Conservation (phyloP, 1,284 basidiomycete species). For the Fomes fomentarius region DNA sequence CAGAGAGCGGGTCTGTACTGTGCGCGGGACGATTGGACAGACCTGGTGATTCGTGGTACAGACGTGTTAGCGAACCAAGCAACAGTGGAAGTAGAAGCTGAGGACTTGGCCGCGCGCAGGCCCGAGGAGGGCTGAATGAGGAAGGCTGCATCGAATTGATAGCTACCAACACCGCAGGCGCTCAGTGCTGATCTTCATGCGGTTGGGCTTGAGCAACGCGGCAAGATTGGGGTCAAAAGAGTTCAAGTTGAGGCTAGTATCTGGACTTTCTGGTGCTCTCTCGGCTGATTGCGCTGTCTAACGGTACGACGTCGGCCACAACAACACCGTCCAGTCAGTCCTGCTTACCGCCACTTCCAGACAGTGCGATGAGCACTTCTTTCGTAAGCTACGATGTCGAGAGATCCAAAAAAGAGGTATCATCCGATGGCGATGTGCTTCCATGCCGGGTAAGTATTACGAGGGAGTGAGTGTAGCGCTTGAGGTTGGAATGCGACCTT, state of each 20-base stretch:
- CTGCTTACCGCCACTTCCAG: constrained; percentile 42
- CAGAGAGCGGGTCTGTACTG: constrained; percentile 10
- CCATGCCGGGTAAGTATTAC: constrained; percentile 22
- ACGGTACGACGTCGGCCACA: constrained; percentile 40
- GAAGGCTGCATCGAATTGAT: constrained; percentile 18
- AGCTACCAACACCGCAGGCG: constrained; percentile 19
- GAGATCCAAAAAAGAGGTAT: constrained; percentile 55
- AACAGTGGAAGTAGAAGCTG: background rate
- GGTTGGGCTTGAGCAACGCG: constrained; percentile 60
- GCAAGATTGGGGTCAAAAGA: constrained; percentile 64
- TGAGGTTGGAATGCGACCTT: constrained; percentile 20
- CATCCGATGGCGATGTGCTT: constrained; percentile 32
- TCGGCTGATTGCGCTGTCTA: constrained; percentile 14
- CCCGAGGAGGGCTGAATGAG: constrained; percentile 10
- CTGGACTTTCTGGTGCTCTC: constrained; percentile 30
- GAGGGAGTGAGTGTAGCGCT: constrained; percentile 15
- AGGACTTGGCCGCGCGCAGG: constrained; percentile 2
- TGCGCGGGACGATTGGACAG: constrained; percentile 34
- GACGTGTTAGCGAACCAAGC: constrained; percentile 25
- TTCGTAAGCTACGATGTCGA: constrained; percentile 56
- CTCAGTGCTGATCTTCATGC: constrained; percentile 17
- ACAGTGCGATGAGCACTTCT: constrained; percentile 62
- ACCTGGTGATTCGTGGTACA: constrained; percentile 42
- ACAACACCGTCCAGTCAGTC: constrained; percentile 54
- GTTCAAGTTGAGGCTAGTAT: constrained; percentile 51